A percentile compares a stretch with the other conserved stretches of the same genome.
These are phyloP conservation scores for Leccinum disarticulatum DNA, from an alignment of 768 basidiomycete species.

Conservation along the genomic window DNA sequence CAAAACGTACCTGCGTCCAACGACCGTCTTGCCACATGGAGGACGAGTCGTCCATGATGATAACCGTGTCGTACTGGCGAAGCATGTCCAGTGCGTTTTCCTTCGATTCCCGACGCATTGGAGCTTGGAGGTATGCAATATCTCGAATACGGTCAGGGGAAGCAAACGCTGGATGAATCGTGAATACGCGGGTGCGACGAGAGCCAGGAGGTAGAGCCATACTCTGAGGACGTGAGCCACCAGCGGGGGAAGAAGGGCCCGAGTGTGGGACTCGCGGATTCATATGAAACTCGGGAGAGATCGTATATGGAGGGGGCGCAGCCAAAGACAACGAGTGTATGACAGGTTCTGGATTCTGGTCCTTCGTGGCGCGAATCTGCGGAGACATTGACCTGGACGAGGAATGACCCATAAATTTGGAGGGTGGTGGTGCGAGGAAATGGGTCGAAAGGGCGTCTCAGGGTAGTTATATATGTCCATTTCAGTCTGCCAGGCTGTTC, in stretches of 20 bases:
- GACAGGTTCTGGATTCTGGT: background rate
- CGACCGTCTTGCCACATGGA: constrained; percentile 47
- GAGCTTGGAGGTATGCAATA: constrained; percentile 25
- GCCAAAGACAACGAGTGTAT: constrained; percentile 7
- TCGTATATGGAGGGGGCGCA: constrained; percentile 28
- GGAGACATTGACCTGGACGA: constrained; percentile 11
- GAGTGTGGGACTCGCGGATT: background rate
- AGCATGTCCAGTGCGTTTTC: constrained; percentile 38
- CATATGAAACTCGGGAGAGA: constrained; percentile 8
- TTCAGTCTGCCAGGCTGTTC: background rate
- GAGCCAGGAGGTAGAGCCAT: constrained; percentile 22
- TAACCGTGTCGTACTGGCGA: constrained; percentile 51
- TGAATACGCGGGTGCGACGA: constrained; percentile 24
- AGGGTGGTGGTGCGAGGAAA: no score
- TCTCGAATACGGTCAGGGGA: constrained; percentile 18
- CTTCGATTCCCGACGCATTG: constrained; percentile 26
- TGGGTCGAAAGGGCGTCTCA: background rate
- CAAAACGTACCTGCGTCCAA: constrained; percentile 49
- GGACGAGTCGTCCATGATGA: constrained; percentile 60
- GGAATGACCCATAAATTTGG: constrained; percentile 11
- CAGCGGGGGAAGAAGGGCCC: constrained; percentile 3
- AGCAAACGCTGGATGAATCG: constrained; percentile 21
- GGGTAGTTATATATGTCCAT: no score
- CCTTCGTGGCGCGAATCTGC: constrained; percentile 7
- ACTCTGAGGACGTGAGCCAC: constrained; percentile 12